A percentile compares a stretch with the other conserved stretches of the same genome.
Conservation (phyloP, 2,329 filamentous ascomycete genomes). For the Aspergillus viridinutans region DNA sequence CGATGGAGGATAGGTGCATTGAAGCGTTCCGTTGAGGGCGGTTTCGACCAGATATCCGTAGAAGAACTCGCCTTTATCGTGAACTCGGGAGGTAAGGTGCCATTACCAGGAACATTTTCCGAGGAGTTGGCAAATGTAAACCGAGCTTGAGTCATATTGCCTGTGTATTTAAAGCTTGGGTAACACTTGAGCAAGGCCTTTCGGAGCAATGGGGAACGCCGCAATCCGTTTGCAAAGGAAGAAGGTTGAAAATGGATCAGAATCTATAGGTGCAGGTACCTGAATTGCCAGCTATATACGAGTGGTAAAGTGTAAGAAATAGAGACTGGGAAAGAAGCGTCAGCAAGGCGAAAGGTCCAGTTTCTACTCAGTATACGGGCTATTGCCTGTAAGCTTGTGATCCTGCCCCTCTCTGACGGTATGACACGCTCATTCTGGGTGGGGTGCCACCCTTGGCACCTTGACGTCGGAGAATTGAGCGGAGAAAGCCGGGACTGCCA, state of each 20-base stretch:
- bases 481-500: not conserved
- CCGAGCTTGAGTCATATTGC: conserved; percentile 26
- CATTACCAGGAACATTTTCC: conserved; percentile 26
- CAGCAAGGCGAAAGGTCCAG: not conserved
- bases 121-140: conserved; percentile 33
- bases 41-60: conserved; percentile 76
- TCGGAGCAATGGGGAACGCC: not conserved
- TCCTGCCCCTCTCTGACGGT: not conserved
- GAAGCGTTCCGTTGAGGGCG: conserved; percentile 61
- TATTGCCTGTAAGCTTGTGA: not conserved
- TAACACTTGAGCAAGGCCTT: not conserved
- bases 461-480: not conserved
- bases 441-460: not conserved
- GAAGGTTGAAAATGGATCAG: not conserved
- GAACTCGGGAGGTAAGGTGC: conserved; percentile 39
- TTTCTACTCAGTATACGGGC: not conserved
- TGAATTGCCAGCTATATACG: not conserved
- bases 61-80: conserved; percentile 54
- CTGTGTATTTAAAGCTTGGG: not conserved
- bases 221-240: not conserved
- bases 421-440: not conserved
- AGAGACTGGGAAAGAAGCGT: not conserved
- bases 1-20: conserved; percentile 49
- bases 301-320: not conserved
- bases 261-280: not conserved